Evolutionary conservation across 2,329 filamentous ascomycete genomes (phyloP).

Genomic region (Cadophora malorum): DNA sequence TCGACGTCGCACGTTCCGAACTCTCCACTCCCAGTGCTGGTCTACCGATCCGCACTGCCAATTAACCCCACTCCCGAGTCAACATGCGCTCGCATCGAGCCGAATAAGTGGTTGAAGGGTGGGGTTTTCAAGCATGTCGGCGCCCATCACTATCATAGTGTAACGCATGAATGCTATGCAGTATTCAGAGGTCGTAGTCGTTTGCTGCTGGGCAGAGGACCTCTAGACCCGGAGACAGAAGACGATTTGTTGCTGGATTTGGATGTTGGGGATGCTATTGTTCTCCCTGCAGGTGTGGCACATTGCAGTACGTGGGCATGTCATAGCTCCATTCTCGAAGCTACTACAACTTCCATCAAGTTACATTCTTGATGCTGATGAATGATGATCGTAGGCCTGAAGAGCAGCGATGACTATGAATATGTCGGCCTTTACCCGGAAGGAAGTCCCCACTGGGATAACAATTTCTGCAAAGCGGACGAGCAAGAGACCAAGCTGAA

Average conservation of each 20-base stretch:
- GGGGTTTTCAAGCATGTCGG: constrained; percentile 37
- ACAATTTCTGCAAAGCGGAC: constrained; percentile 38
- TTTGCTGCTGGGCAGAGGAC: constrained; percentile 45
- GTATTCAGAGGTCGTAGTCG: constrained; percentile 42
- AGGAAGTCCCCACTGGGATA: constrained; percentile 39
- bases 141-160: constrained; percentile 45
- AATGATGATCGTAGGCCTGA: constrained; percentile 9
- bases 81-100: constrained; percentile 39
- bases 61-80: constrained; percentile 37
- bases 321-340: not conserved
- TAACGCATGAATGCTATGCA: constrained; percentile 49
- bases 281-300: constrained; percentile 47
- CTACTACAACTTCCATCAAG: not conserved
- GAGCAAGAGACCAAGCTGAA: constrained; percentile 32
- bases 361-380: constrained; percentile 20
- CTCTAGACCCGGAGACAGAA: constrained; percentile 31
- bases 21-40: constrained; percentile 45
- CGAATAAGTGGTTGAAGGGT: constrained; percentile 45
- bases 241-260: constrained; percentile 33
- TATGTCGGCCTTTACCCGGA: constrained; percentile 48
- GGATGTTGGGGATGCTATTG: constrained; percentile 46
- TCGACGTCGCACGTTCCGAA: constrained; percentile 45
- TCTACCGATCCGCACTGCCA: constrained; percentile 47
- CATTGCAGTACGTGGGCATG: constrained; percentile 39
- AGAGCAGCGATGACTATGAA: constrained; percentile 44